Evolutionary conservation across 2,329 filamentous ascomycete genomes (phyloP).

Genomic region (Fusarium subtropicale): DNA sequence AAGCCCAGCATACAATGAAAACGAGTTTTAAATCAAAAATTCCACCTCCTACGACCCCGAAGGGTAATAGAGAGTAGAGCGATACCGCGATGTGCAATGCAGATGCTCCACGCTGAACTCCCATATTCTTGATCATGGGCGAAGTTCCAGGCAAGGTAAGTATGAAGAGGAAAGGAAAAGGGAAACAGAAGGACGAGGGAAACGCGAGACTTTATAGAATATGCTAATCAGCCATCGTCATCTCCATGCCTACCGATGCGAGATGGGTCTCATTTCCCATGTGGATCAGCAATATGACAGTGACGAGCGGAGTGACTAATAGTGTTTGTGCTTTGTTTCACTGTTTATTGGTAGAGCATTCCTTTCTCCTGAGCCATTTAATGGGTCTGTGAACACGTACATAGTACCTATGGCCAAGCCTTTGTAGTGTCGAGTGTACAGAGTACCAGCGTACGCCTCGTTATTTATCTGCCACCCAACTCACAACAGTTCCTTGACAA

Average conservation of each 20-base stretch:
- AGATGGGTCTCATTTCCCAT: constrained; percentile 3
- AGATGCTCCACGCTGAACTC: constrained; percentile 19
- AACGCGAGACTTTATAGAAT: background rate
- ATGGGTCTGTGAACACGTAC: too few species aligned
- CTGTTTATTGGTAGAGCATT: background rate
- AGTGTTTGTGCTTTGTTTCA: background rate
- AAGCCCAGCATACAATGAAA: constrained; percentile 14
- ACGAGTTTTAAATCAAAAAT: constrained; percentile 22
- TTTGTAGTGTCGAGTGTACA: too few species aligned
- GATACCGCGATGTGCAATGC: constrained; percentile 26
- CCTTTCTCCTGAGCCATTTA: background rate
- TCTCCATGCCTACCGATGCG: background rate
- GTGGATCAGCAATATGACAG: background rate
- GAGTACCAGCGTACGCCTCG: too few species aligned
- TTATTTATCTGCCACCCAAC: background rate
- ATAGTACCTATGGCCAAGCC: too few species aligned
- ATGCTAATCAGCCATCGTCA: background rate
- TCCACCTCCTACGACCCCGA: constrained; percentile 19
- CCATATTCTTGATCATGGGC: constrained; percentile 16
- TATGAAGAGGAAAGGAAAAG: constrained; percentile 22
- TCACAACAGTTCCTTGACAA: background rate
- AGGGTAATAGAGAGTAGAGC: constrained; percentile 18
- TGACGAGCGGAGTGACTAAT: background rate
- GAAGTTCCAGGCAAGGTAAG: constrained; percentile 25
- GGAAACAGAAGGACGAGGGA: background rate